phyloP scores from a whole-genome alignment of 2,329 filamentous ascomycete genomes.

The Geosmithia flava region DNA sequence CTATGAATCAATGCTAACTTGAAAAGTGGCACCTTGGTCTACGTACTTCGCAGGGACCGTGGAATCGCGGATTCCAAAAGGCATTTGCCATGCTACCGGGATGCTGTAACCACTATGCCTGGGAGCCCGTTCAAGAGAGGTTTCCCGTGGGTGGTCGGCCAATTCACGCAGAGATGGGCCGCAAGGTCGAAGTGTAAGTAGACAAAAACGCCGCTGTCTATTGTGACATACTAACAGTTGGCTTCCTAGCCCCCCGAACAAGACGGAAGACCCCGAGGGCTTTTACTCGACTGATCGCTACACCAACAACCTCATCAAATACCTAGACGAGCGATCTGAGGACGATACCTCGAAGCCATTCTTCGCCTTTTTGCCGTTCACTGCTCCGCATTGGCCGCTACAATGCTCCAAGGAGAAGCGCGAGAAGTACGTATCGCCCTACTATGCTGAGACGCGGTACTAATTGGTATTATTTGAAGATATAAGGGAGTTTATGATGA shows the following conservation, averaged over 20 bases:
- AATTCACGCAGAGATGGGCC: not conserved
- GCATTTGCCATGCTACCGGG: slow-evolving; percentile 48
- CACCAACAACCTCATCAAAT: slow-evolving; percentile 37
- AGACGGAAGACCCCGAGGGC: slow-evolving; percentile 29
- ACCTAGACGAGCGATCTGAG: slow-evolving; percentile 35
- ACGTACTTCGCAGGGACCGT: slow-evolving; percentile 41
- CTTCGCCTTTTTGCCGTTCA: slow-evolving; percentile 49
- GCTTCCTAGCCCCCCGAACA: slow-evolving; percentile 22
- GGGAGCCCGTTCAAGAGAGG: slow-evolving; percentile 22
- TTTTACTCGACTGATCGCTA: slow-evolving; percentile 43
- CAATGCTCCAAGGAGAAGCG: slow-evolving; percentile 39
- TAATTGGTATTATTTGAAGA: slow-evolving; percentile 27
- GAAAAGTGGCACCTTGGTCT: slow-evolving; percentile 47
- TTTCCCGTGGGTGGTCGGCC: not conserved
- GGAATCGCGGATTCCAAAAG: slow-evolving; percentile 44
- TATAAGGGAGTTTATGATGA: slow-evolving; percentile 50
- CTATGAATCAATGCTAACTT: slow-evolving; percentile 33
- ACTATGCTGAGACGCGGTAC: not conserved
- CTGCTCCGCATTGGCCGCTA: slow-evolving; percentile 51
- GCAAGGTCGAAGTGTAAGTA: slow-evolving; percentile 8
- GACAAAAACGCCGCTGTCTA: slow-evolving; percentile 21
- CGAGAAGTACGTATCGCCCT: not conserved
- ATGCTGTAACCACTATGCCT: slow-evolving; percentile 39
- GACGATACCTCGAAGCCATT: slow-evolving; percentile 27
- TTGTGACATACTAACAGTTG: too few relatives aligned